Evolutionary conservation across 2,329 filamentous ascomycete species (phyloP), one percentile per base, ranked within the genome.

Genomic region (Claviceps quebecensis): DNA sequence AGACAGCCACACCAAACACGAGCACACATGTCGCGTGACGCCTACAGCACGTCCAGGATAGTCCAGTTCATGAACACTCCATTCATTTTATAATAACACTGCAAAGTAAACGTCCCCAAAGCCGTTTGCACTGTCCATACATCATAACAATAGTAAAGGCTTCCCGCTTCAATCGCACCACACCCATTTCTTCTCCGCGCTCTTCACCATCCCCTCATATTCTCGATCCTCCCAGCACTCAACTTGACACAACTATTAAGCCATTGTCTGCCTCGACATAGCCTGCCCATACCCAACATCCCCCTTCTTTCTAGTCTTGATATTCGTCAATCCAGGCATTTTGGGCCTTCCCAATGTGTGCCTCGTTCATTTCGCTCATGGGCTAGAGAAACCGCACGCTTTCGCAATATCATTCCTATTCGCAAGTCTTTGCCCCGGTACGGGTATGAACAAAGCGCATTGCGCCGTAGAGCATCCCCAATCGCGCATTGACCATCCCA

Each of bases 51-150:
- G 29, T 29, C 29, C 13, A 41, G 3, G 5, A 39, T n/a, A 3
- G 16, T 41, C 17, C 39, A 13, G 3, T 41, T 13, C 17, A 41
- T 9, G 11, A 5, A 19, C 34, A 34, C 50, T 48, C n/a, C 50
- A 48, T 52, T 48, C 47, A 48, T 52, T 29, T 23, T 45, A 16
- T 52, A n/a, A 47, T 38, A 46, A n/a, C 29, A 40, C 23, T 39
- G 17, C 13, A 50, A 50, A 39, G 11, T n/a, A 45, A 44, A 46
- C 17, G 17, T 14, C 36, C 47, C 22, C 51, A 16, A 23, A 22
- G 17, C 23, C 37, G 34, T 26, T 26, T 14, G 16, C 50, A 49
- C 17, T 48, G 41, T 45, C 41, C 23, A 52, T 49, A 49, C 50
- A 47, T 44, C 26, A 38, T 49, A 52, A 50, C 44, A 47, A 47